Percentiles rank a stretch among this genome's conserved stretches.
Conservation (phyloP, 352 stramenopile species). For the Pythium brassicae region DNA sequence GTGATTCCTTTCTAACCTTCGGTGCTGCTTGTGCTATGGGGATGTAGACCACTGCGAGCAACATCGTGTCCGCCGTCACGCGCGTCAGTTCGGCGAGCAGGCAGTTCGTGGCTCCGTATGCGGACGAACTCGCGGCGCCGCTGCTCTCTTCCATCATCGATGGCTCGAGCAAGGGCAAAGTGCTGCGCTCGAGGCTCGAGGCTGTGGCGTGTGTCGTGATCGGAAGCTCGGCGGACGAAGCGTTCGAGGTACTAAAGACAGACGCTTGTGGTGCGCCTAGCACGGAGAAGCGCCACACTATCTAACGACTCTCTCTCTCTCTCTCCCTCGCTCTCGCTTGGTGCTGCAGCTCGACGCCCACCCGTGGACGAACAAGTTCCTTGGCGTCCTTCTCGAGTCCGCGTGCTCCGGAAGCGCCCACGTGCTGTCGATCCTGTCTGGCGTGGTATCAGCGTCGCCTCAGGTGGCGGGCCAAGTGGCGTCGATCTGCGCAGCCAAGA, state of each 20-base stretch:
- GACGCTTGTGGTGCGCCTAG: too few relatives aligned
- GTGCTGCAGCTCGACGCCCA: conserved; percentile 27
- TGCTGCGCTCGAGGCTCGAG: conserved; percentile 39
- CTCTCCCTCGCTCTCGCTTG: background rate
- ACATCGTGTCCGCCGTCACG: conserved; percentile 52
- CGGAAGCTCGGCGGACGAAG: conserved; percentile 25
- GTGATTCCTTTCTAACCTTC: too few relatives aligned
- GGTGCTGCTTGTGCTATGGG: background rate
- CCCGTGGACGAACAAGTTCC: conserved; percentile 40
- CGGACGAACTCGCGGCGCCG: conserved; percentile 42
- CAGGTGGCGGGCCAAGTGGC: conserved; percentile 36
- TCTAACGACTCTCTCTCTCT: background rate
- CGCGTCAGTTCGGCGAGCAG: conserved; percentile 39
- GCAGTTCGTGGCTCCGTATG: conserved; percentile 28
- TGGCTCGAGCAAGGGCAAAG: conserved; percentile 45
- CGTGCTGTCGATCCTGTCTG: conserved; percentile 38
- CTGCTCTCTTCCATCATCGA: conserved; percentile 43
- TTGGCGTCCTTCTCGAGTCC: conserved; percentile 35
- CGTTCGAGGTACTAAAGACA: conserved; percentile 35
- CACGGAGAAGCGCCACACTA: conserved; percentile 3
- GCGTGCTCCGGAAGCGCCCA: conserved; percentile 49
- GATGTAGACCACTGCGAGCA: conserved; percentile 28
- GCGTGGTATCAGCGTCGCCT: conserved; percentile 23
- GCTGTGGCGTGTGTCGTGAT: conserved; percentile 45
- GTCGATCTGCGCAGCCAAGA: conserved; percentile 31